Evolutionary conservation across 768 basidiomycete species (phyloP).

Genomic region (Leccinum olivaceopallidum): DNA sequence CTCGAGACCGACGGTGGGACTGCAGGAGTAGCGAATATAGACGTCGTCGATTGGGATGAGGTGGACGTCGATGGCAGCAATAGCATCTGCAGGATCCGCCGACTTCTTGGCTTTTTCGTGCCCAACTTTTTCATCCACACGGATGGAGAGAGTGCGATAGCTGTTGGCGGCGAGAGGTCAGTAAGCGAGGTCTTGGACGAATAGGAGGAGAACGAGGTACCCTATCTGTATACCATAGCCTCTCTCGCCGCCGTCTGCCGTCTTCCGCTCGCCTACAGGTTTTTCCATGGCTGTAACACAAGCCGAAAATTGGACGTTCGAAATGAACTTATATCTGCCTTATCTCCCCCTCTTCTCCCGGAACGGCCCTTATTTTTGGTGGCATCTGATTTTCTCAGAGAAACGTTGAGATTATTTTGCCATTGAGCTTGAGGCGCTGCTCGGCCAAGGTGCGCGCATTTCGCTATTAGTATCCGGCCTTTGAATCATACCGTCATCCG

Average conservation of each 20-base stretch:
- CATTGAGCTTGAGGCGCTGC: conserved; percentile 13
- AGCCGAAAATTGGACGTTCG: neutral
- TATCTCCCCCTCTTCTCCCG: conserved; percentile 8
- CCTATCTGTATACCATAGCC: conserved; percentile 35
- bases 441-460: conserved; percentile 24
- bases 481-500: neutral
- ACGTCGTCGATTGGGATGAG: conserved; percentile 41
- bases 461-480: conserved; percentile 21
- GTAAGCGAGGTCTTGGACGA: neutral
- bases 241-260: conserved; percentile 13
- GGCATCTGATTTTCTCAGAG: neutral
- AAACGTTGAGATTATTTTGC: conserved; percentile 26
- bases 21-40: conserved; percentile 44
- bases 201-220: conserved; percentile 5
- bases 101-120: conserved; percentile 20
- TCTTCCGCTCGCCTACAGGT: conserved; percentile 9
- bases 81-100: conserved; percentile 38
- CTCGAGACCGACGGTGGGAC: conserved; percentile 49
- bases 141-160: conserved; percentile 48
- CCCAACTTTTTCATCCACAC: conserved; percentile 35
- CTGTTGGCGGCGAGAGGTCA: conserved; percentile 16
- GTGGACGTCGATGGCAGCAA: conserved; percentile 52
- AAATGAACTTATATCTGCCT: conserved; percentile 16
- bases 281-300: conserved; percentile 22
- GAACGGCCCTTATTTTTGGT: conserved; percentile 1